Evolutionary conservation across 495 filamentous ascomycete species (phyloP), one percentile per base, ranked within the genome.

Genomic region (Aspergillus indologenus): DNA sequence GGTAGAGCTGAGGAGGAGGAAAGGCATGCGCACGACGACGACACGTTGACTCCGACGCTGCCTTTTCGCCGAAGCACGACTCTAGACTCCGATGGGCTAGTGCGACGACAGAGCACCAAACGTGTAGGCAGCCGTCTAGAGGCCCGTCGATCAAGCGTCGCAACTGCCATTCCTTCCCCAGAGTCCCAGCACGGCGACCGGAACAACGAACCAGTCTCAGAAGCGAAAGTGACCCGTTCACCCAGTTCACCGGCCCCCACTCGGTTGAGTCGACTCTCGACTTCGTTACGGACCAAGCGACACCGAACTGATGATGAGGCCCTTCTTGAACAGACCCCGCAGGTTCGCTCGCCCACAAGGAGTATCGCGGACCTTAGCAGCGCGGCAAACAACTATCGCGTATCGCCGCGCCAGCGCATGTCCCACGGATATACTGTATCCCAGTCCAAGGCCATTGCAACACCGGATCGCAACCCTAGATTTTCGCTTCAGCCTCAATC

Each of bases 91-190:
- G 73, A 79, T 59, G 54, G 42, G 14, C 11, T 66, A n/a, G 54
- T 65, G 45, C 66, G 68, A 40, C 68, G 65, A 72, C 54, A 78
- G 68, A 68, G 77, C 76, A 88, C 83, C 63, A 82, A 79, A 12
- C 83, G 90, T 61, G 80, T 87, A 9, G 74, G 86, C 45, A 87
- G 85, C 62, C 86, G 89, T 18, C 77, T 90, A 31, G 90, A 93
- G 68, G 87, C 89, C 50, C 85, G 86, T 61, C 81, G 91, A 53
- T 78, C 77, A 49, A 90, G 83, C 47, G 68, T 89, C 49, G 74
- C 87, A 18, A 78, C 78, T 51, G 61, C 75, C 14, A 78, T 57
- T 50, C 18, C 51, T 22, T 54, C 59, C 8, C 45, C 49, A 3
- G 65, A 67, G 1, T 58, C 49, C 22, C 8, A 48, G 19, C 24